A percentile compares a stretch with the other conserved stretches of the same genome.
Conservation (phyloP, 2,329 filamentous ascomycete species). For the Thelonectria discophora region DNA sequence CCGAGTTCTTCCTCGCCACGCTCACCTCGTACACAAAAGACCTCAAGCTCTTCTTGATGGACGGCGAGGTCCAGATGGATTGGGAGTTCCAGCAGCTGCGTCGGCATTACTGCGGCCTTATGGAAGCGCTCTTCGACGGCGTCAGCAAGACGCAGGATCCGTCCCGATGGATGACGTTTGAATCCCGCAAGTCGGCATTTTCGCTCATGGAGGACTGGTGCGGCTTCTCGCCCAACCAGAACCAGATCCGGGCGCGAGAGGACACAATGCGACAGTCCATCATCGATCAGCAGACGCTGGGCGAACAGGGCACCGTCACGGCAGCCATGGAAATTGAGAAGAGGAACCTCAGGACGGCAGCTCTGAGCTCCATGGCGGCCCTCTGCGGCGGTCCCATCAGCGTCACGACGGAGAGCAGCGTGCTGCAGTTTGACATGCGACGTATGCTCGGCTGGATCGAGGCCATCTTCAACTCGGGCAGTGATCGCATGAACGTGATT, state of each 20-base stretch:
- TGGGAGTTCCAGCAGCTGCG: slow-evolving; percentile 93
- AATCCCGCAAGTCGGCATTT: slow-evolving; percentile 93
- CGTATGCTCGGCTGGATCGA: slow-evolving; percentile 97
- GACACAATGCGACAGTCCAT: slow-evolving; percentile 87
- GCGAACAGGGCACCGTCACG: slow-evolving; percentile 80
- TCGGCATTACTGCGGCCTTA: slow-evolving; percentile 91
- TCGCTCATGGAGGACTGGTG: slow-evolving; percentile 99
- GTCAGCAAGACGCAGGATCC: slow-evolving; percentile 87
- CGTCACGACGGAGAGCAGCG: slow-evolving; percentile 86
- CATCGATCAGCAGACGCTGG: slow-evolving; percentile 79
- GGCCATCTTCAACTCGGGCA: slow-evolving; percentile 90
- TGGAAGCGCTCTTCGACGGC: slow-evolving; percentile 92
- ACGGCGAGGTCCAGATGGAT: slow-evolving; percentile 92
- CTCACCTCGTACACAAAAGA: slow-evolving; percentile 91
- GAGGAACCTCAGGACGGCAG: slow-evolving; percentile 87
- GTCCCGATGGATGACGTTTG: slow-evolving; percentile 95
- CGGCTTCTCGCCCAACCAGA: slow-evolving; percentile 91
- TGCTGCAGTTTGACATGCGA: slow-evolving; percentile 89
- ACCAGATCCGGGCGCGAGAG: slow-evolving; percentile 81
- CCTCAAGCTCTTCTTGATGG: slow-evolving; percentile 91
- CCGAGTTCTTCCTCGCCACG: slow-evolving; percentile 91
- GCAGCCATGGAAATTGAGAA: slow-evolving; percentile 98
- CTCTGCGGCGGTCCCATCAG: slow-evolving; percentile 87
- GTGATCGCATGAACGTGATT: slow-evolving; percentile 90
- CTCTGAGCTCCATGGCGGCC: slow-evolving; percentile 93